Percentiles rank a stretch among this genome's conserved stretches.
phyloP scores from a whole-genome alignment of 2,329 filamentous ascomycete species.

The Colletotrichum endophyticum region DNA sequence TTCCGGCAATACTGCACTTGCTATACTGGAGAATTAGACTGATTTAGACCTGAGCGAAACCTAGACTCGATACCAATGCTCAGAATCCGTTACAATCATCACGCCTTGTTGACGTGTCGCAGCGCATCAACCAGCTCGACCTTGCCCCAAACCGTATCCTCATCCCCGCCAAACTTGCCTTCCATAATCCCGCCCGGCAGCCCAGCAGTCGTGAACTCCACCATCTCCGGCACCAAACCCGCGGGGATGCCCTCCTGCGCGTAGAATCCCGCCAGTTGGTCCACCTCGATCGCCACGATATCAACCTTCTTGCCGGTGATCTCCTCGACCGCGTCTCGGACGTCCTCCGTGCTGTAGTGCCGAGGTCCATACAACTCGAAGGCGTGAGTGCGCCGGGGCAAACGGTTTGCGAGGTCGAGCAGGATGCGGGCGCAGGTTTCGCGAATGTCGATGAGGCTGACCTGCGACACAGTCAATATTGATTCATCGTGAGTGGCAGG shows the following conservation, averaged over 20 bases:
- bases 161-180: constrained; percentile 25
- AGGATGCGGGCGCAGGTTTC: constrained; percentile 26
- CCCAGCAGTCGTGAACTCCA: constrained; percentile 4
- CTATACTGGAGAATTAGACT: background rate
- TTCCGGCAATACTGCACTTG: background rate
- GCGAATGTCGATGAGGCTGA: constrained; percentile 33
- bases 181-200: constrained; percentile 28
- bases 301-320: constrained; percentile 28
- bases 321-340: constrained; percentile 30
- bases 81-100: background rate
- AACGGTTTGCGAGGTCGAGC: constrained; percentile 10
- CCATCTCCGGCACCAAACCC: background rate
- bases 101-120: background rate
- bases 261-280: constrained; percentile 24
- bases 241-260: constrained; percentile 27
- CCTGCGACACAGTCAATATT: constrained; percentile 13
- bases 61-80: background rate
- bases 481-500: no score
- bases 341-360: constrained; percentile 29
- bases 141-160: constrained; percentile 27
- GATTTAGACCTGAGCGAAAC: background rate
- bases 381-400: constrained; percentile 15
- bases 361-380: constrained; percentile 32
- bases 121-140: constrained; percentile 29
- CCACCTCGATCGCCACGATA: constrained; percentile 24